Conservation (phyloP, 2,329 filamentous ascomycete species). For the Microdochium trichocladiopsis region DNA sequence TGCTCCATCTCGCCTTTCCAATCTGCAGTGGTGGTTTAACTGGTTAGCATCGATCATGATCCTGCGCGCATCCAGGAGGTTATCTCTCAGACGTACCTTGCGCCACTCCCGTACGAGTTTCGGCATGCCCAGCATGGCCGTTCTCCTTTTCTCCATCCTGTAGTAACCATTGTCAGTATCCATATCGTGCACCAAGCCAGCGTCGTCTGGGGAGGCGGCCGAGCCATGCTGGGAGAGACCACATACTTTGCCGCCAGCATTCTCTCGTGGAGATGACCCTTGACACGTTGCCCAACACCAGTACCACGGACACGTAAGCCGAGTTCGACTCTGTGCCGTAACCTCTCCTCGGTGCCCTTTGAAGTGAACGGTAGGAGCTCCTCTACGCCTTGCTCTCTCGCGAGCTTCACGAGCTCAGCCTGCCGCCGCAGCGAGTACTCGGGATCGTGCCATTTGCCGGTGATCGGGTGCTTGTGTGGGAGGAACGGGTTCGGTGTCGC, state of each 20-base stretch:
- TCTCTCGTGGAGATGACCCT: conserved; percentile 91
- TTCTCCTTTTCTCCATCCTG: conserved; percentile 79
- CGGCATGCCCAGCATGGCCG: conserved; percentile 94
- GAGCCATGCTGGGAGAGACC: conserved; percentile 1
- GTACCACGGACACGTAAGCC: conserved; percentile 87
- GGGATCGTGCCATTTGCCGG: conserved; percentile 78
- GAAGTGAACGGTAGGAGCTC: conserved; percentile 69
- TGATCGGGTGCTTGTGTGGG: conserved; percentile 68
- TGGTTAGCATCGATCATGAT: conserved; percentile 2
- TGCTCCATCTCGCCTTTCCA: conserved; percentile 48
- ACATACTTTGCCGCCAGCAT: conserved; percentile 68
- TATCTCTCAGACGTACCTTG: conserved; percentile 52
- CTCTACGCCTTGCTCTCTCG: conserved; percentile 70
- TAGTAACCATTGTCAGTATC: conserved; percentile 20
- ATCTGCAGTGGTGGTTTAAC: conserved; percentile 35
- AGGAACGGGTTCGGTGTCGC: conserved; percentile 71
- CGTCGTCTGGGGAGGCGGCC: not conserved
- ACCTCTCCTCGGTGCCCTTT: conserved; percentile 67
- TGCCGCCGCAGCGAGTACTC: conserved; percentile 79
- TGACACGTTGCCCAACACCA: conserved; percentile 85
- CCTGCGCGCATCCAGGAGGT: not conserved
- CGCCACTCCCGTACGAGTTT: conserved; percentile 90
- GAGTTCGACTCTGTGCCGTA: conserved; percentile 67
- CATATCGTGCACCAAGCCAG: not conserved
- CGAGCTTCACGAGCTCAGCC: conserved; percentile 84